phyloP scores from a whole-genome alignment of 176 grass and related monocot genomes.

The Tuctoria greenei region DNA sequence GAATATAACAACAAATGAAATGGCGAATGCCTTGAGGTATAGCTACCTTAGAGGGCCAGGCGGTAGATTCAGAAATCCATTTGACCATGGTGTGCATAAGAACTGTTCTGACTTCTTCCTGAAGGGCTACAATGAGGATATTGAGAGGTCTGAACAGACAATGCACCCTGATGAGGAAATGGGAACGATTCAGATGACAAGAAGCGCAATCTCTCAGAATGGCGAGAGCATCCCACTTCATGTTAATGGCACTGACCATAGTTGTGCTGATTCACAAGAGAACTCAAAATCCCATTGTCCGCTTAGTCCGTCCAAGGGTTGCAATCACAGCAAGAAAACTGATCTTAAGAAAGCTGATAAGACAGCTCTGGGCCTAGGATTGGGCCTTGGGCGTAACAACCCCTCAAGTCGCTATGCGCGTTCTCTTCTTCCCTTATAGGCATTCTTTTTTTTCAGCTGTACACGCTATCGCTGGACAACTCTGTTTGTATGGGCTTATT shows the following conservation, averaged over 20 bases:
- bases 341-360: constrained; percentile 49
- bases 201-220: constrained; percentile 43
- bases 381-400: constrained; percentile 69
- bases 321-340: constrained; percentile 46
- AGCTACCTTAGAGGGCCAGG: constrained; percentile 86
- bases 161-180: constrained; percentile 54
- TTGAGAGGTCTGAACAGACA: constrained; percentile 46
- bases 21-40: constrained; percentile 87
- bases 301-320: constrained; percentile 46
- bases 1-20: constrained; percentile 95
- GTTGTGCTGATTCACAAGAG: constrained; percentile 43
- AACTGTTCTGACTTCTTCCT: constrained; percentile 90
- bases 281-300: constrained; percentile 51
- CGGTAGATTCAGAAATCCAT: constrained; percentile 87
- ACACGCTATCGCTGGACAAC: constrained; percentile 29
- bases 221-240: constrained; percentile 46
- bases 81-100: constrained; percentile 70
- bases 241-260: constrained; percentile 48
- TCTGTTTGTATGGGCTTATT: constrained; percentile 29
- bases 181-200: constrained; percentile 65
- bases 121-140: constrained; percentile 85
- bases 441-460: constrained; percentile 29
- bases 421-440: constrained; percentile 62
- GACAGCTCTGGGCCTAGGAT: constrained; percentile 55
- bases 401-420: constrained; percentile 47